Conservation (phyloP, 768 basidiomycete species). For the Candolleomyces eurysporus region DNA sequence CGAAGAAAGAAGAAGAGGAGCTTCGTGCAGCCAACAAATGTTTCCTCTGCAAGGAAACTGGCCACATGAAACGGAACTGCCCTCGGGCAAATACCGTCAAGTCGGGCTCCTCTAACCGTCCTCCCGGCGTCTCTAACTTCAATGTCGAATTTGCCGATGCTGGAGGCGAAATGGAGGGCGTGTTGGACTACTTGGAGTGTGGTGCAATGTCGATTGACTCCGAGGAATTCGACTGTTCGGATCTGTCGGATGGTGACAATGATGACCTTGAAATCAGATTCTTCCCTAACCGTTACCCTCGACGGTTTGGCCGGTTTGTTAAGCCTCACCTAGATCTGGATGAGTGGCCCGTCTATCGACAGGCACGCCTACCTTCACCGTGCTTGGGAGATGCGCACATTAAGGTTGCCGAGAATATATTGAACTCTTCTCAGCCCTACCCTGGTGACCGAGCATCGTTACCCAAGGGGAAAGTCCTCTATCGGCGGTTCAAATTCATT, state of each 20-base stretch:
- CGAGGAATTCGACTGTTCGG: too few relatives aligned
- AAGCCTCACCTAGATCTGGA: not conserved
- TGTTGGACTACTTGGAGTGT: not conserved
- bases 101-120: not conserved
- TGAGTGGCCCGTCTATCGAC: not conserved
- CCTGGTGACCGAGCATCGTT: not conserved
- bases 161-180: not conserved
- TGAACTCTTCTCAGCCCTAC: not conserved
- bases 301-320: too few relatives aligned
- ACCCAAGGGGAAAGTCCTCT: not conserved
- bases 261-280: too few relatives aligned
- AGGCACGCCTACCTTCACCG: not conserved
- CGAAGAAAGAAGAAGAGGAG: not conserved
- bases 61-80: not conserved
- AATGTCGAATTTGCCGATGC: not conserved
- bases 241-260: too few relatives aligned
- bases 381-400: not conserved
- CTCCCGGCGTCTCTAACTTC: not conserved
- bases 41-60: not conserved
- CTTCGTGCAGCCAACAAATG: not conserved
- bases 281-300: too few relatives aligned
- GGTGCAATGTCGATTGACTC: not conserved
- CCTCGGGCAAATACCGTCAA: not conserved
- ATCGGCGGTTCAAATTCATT: not conserved
- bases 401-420: not conserved